A percentile compares a stretch with the other conserved stretches of the same genome.
These are phyloP conservation scores for Amoebophrya sp. DNA, from an alignment of 169 alveolate genomes.

Conservation along the genomic window DNA sequence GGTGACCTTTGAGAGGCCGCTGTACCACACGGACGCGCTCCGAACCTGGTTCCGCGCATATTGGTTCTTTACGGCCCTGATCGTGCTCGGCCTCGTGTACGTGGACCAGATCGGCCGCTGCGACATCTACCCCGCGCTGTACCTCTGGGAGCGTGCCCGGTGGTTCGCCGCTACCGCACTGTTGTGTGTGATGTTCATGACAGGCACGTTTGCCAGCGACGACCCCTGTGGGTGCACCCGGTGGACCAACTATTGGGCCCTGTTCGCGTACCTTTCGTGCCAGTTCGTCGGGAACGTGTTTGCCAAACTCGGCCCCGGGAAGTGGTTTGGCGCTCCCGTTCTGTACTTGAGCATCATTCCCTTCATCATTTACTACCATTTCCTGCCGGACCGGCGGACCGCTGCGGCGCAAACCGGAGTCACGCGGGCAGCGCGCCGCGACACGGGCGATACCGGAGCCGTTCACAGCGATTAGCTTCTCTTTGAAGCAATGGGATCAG, in stretches of 20 bases:
- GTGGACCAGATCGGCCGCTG: slow-evolving; percentile 10
- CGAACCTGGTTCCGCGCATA: not conserved
- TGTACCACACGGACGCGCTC: not conserved
- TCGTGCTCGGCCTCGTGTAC: not conserved
- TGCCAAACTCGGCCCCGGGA: not conserved
- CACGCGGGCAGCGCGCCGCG: too few relatives aligned
- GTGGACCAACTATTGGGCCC: not conserved
- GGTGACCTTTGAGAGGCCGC: not conserved
- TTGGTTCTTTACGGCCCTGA: not conserved
- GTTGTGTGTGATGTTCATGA: not conserved
- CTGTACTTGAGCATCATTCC: not conserved
- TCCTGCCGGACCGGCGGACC: not conserved
- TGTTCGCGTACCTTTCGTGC: not conserved
- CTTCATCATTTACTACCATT: not conserved
- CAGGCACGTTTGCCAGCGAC: not conserved
- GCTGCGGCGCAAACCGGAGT: not conserved
- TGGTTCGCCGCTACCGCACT: not conserved
- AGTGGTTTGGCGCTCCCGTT: not conserved
- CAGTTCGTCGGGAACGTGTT: not conserved
- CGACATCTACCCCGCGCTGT: not conserved
- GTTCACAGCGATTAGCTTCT: too few relatives aligned
- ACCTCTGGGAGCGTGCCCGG: not conserved
- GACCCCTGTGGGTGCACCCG: not conserved
- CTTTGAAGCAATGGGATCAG: too few relatives aligned
- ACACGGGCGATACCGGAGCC: too few relatives aligned